phyloP scores from a whole-genome alignment of 768 basidiomycete species.

The Agaricus bisporus region DNA sequence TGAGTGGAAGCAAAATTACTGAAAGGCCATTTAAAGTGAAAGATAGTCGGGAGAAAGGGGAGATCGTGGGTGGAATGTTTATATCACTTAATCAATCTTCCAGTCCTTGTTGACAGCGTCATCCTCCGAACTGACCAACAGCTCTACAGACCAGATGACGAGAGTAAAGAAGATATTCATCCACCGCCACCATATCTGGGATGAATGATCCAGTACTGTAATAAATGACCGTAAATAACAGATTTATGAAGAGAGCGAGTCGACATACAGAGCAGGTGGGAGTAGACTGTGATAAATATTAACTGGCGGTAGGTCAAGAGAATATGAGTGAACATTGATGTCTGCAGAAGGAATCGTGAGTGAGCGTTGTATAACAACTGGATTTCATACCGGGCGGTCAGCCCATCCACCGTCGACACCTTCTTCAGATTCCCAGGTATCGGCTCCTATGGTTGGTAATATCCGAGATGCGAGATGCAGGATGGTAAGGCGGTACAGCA shows the following conservation, averaged over 20 bases:
- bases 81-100: slow-evolving; percentile 60
- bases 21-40: slow-evolving; percentile 5
- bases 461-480: slow-evolving; percentile 79
- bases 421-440: slow-evolving; percentile 69
- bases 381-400: slow-evolving; percentile 57
- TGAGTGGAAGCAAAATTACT: slow-evolving; percentile 65
- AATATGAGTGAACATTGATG: slow-evolving; percentile 67
- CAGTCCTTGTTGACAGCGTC: slow-evolving; percentile 61
- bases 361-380: background rate
- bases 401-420: slow-evolving; percentile 62
- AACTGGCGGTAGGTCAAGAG: slow-evolving; percentile 79
- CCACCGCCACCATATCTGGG: slow-evolving; percentile 95
- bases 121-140: slow-evolving; percentile 73
- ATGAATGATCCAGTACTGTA: slow-evolving; percentile 78
- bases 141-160: slow-evolving; percentile 76
- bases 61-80: background rate
- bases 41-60: background rate
- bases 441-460: slow-evolving; percentile 77
- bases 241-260: background rate
- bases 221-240: slow-evolving; percentile 2
- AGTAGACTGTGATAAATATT: slow-evolving; percentile 84
- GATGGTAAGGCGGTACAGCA: slow-evolving; percentile 75
- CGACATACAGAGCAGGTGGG: slow-evolving; percentile 70
- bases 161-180: slow-evolving; percentile 86
- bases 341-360: slow-evolving; percentile 34